phyloP scores from a whole-genome alignment of 305 asterid species.

The Coffea humblotiana region DNA sequence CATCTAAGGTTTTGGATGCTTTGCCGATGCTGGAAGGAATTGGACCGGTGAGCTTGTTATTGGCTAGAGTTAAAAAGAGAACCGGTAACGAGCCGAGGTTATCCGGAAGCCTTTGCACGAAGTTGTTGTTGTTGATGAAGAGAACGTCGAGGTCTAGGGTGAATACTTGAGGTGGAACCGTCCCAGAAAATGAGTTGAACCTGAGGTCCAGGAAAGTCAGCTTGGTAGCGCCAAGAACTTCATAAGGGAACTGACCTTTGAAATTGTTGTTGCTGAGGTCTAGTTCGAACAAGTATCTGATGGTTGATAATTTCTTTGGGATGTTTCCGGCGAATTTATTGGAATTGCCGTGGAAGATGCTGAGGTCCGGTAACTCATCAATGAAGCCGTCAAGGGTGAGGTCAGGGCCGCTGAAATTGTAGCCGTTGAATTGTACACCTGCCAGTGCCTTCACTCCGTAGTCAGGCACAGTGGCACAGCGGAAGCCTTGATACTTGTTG shows the following conservation, averaged over 20 bases:
- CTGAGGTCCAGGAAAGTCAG: constrained; percentile 65
- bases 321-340: constrained; percentile 41
- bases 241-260: constrained; percentile 42
- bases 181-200: constrained; percentile 43
- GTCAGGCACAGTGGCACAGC: constrained; percentile 34
- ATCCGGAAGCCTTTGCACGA: constrained; percentile 38
- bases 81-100: constrained; percentile 40
- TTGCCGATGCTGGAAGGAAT: constrained; percentile 53
- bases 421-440: constrained; percentile 45
- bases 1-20: constrained; percentile 28
- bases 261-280: constrained; percentile 63
- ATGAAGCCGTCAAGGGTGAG: constrained; percentile 32
- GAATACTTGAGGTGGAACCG: constrained; percentile 44
- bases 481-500: constrained; percentile 43
- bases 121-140: constrained; percentile 58
- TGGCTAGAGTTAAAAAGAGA: constrained; percentile 48
- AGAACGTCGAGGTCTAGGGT: constrained; percentile 55
- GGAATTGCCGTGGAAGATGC: constrained; percentile 56
- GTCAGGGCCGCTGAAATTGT: constrained; percentile 12
- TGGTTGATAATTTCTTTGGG: constrained; percentile 29
- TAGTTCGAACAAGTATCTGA: constrained; percentile 42
- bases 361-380: constrained; percentile 31
- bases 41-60: constrained; percentile 47
- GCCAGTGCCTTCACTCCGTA: constrained; percentile 25
- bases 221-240: constrained; percentile 37